phyloP scores from a whole-genome alignment of 2,329 filamentous ascomycete species.

The Trichoderma pleuroti region DNA sequence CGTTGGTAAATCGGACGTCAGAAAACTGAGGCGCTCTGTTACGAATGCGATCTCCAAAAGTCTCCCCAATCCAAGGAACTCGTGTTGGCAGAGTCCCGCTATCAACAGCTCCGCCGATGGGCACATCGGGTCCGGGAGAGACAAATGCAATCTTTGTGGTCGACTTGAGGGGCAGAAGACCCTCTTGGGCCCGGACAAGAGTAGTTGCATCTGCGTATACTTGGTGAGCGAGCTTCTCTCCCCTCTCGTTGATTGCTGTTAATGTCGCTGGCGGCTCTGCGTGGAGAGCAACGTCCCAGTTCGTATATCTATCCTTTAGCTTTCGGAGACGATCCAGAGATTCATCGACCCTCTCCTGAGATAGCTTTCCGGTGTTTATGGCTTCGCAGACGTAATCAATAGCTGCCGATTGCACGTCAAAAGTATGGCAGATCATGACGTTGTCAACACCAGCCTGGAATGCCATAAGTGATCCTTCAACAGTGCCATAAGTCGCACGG shows the following conservation, averaged over 20 bases:
- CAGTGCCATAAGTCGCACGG: slow-evolving; percentile 26
- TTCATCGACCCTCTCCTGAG: slow-evolving; percentile 20
- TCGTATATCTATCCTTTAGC: slow-evolving; percentile 25
- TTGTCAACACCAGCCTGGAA: slow-evolving; percentile 29
- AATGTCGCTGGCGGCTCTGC: slow-evolving; percentile 14
- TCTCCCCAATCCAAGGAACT: slow-evolving; percentile 27
- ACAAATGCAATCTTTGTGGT: slow-evolving; percentile 25
- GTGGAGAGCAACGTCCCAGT: slow-evolving; percentile 25
- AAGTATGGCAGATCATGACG: slow-evolving; percentile 30
- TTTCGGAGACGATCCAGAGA: slow-evolving; percentile 22
- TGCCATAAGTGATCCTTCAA: slow-evolving; percentile 26
- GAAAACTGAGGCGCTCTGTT: slow-evolving; percentile 18
- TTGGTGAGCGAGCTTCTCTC: slow-evolving; percentile 20
- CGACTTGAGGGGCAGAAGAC: slow-evolving; percentile 21
- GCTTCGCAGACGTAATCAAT: slow-evolving; percentile 27
- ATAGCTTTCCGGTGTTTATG: slow-evolving; percentile 20
- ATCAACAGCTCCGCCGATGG: slow-evolving; percentile 25
- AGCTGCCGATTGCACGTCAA: slow-evolving; percentile 25
- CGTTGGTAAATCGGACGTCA: slow-evolving; percentile 25
- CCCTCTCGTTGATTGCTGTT: slow-evolving; percentile 20
- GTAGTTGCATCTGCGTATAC: slow-evolving; percentile 25
- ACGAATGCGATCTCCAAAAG: slow-evolving; percentile 24
- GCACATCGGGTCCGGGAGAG: slow-evolving; percentile 26
- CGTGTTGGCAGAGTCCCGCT: slow-evolving; percentile 25
- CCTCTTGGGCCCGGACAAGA: slow-evolving; percentile 22